Percentiles rank a stretch among this genome's conserved stretches.
Conservation (phyloP, 345 rosid genomes). For the Mallotus nudiflorus region DNA sequence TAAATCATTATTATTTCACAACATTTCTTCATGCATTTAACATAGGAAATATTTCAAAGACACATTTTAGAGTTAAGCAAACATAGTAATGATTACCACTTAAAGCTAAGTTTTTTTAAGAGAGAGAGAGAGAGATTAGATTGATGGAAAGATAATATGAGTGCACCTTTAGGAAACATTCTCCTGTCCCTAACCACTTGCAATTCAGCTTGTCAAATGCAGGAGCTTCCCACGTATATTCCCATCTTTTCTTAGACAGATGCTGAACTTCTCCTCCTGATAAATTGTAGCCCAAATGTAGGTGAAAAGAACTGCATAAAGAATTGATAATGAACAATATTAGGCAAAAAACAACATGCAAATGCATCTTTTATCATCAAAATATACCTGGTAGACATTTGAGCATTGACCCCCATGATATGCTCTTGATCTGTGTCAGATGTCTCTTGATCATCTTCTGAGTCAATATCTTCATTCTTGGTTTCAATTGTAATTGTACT, state of each 20-base stretch:
- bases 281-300: slow-evolving; percentile 58
- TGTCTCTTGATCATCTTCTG: slow-evolving; percentile 42
- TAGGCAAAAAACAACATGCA: no score
- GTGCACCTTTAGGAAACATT: slow-evolving; percentile 57
- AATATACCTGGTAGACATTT: slow-evolving; percentile 45
- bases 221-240: slow-evolving; percentile 73
- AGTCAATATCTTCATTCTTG: slow-evolving; percentile 35
- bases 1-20: no score
- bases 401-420: slow-evolving; percentile 32
- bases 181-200: slow-evolving; percentile 74
- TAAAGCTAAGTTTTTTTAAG: background rate
- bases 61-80: no score
- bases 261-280: slow-evolving; percentile 56
- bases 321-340: slow-evolving; percentile 4
- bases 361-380: background rate
- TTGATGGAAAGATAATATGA: slow-evolving; percentile 1
- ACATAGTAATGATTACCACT: background rate
- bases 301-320: slow-evolving; percentile 59
- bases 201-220: slow-evolving; percentile 62
- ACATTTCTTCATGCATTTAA: background rate
- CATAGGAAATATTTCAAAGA: background rate
- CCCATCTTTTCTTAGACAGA: slow-evolving; percentile 56
- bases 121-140: background rate
- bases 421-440: slow-evolving; percentile 48
- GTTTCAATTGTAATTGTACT: slow-evolving; percentile 6